Conservation (phyloP, 2,329 filamentous ascomycete genomes). For the Pseudogymnoascus sp. region DNA sequence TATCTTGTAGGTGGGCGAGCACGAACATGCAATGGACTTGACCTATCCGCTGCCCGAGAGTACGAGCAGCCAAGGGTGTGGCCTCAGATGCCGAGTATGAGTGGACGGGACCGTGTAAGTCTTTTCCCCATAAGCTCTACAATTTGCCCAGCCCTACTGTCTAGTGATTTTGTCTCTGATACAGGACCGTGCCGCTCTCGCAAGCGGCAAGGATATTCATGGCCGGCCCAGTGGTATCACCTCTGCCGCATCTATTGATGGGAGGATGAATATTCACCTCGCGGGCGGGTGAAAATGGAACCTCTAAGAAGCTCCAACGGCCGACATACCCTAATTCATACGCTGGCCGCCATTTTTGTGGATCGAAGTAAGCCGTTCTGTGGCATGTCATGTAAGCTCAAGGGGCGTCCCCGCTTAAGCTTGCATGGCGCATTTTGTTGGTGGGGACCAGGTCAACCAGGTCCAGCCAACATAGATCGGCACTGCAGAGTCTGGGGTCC, state of each 20-base stretch:
- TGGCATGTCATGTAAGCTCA: not conserved
- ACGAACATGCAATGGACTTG: not conserved
- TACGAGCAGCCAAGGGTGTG: not conserved
- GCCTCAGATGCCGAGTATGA: not conserved
- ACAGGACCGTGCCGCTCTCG: not conserved
- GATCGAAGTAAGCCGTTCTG: not conserved
- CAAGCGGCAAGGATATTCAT: not conserved
- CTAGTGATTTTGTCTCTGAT: not conserved
- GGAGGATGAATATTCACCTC: not conserved
- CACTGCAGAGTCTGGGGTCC: not conserved
- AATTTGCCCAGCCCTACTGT: not conserved
- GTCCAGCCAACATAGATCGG: not conserved
- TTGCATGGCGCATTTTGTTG: not conserved
- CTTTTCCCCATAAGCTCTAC: not conserved
- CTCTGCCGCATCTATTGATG: not conserved
- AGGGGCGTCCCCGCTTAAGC: slow-evolving; percentile 1
- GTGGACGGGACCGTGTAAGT: not conserved
- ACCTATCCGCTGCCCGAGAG: not conserved
- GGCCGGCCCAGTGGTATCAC: not conserved
- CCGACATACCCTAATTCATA: not conserved
- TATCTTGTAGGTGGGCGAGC: not conserved
- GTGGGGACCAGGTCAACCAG: not conserved
- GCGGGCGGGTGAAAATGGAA: not conserved
- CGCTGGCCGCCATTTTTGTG: slow-evolving; percentile 4
- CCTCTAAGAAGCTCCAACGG: not conserved